Percentiles rank a stretch among this genome's conserved stretches.
Evolutionary conservation across 163 green algal genomes (phyloP).

Genomic region (Scenedesmus sp.): DNA sequence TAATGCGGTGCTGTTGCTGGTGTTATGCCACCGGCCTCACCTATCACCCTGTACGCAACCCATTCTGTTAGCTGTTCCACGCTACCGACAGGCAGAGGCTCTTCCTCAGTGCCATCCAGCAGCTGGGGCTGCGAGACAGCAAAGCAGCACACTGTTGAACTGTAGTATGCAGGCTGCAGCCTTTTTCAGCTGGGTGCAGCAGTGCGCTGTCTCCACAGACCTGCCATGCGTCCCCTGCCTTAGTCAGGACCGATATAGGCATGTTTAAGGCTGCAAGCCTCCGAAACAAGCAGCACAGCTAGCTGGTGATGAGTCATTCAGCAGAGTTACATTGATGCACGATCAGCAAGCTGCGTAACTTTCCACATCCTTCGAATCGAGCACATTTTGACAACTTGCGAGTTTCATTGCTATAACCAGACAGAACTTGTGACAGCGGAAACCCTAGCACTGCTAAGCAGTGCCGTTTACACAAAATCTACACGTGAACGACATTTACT

Average conservation of each 20-base stretch:
- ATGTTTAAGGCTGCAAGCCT: not conserved
- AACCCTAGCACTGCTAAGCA: too few relatives aligned
- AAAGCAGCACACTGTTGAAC: not conserved
- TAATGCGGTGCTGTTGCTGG: not conserved
- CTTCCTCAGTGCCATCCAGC: not conserved
- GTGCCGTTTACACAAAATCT: too few relatives aligned
- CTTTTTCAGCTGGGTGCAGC: not conserved
- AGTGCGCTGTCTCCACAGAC: not conserved
- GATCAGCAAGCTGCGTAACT: not conserved
- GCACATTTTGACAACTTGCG: too few relatives aligned
- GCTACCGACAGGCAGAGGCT: not conserved
- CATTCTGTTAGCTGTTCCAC: constrained; percentile 19
- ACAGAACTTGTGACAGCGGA: too few relatives aligned
- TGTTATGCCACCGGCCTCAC: not conserved
- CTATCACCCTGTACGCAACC: constrained; percentile 23
- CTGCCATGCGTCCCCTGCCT: not conserved
- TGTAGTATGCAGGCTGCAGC: not conserved
- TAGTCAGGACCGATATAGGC: not conserved
- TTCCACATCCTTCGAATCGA: not conserved
- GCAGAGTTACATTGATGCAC: not conserved
- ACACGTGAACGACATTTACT: too few relatives aligned
- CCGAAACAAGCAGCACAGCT: not conserved
- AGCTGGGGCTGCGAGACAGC: not conserved
- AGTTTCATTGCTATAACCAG: too few relatives aligned
- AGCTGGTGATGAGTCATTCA: not conserved